These are phyloP conservation scores for Phyllosticta citribraziliensis DNA, from an alignment of 2,329 filamentous ascomycete genomes.

Conservation along the genomic window DNA sequence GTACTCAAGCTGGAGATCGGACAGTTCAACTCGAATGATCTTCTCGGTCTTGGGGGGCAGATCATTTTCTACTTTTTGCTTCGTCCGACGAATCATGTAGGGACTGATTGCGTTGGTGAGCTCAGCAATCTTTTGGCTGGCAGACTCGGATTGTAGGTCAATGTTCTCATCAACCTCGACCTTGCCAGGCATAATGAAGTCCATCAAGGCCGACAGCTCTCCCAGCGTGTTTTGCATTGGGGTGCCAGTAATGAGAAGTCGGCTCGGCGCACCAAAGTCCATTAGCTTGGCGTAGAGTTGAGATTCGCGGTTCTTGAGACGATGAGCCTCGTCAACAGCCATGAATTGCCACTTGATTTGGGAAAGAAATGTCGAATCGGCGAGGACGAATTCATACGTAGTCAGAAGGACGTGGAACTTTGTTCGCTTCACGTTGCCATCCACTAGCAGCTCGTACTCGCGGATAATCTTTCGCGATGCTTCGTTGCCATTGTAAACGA, in stretches of 20 bases:
- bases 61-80: slow-evolving; percentile 95
- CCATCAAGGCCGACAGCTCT: slow-evolving; percentile 83
- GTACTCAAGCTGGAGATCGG: slow-evolving; percentile 92
- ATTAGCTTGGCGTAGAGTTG: slow-evolving; percentile 80
- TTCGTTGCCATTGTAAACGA: slow-evolving; percentile 90
- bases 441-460: slow-evolving; percentile 79
- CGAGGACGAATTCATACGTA: slow-evolving; percentile 91
- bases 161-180: slow-evolving; percentile 86
- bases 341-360: slow-evolving; percentile 97
- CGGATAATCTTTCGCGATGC: slow-evolving; percentile 77
- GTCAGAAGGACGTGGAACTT: slow-evolving; percentile 98
- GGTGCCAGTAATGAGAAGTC: slow-evolving; percentile 89
- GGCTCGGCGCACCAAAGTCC: slow-evolving; percentile 78
- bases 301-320: slow-evolving; percentile 91
- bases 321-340: slow-evolving; percentile 92
- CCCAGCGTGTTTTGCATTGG: slow-evolving; percentile 95
- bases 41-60: slow-evolving; percentile 96
- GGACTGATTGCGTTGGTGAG: slow-evolving; percentile 82
- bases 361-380: slow-evolving; percentile 73
- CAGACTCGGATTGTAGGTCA: slow-evolving; percentile 69
- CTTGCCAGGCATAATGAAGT: slow-evolving; percentile 94
- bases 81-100: slow-evolving; percentile 90
- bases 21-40: slow-evolving; percentile 94
- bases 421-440: slow-evolving; percentile 76
- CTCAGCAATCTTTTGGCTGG: slow-evolving; percentile 76